These are phyloP conservation scores for Cladosporium velox DNA, from an alignment of 2,329 filamentous ascomycete genomes.

Conservation along the genomic window DNA sequence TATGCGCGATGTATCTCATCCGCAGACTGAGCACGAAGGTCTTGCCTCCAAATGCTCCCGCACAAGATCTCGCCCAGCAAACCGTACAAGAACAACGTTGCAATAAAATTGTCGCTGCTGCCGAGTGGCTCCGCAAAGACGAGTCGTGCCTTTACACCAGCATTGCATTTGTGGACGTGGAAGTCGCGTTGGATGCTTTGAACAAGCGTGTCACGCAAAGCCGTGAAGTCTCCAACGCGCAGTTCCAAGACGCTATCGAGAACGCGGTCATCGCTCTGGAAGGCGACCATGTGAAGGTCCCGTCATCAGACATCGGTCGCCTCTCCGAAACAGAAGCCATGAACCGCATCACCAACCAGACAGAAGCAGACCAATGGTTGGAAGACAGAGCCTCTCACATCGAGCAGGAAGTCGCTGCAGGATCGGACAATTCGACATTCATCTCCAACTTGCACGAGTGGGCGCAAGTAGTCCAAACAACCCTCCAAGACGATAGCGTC, in stretches of 20 bases:
- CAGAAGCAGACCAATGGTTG: constrained; percentile 20
- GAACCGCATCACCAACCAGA: constrained; percentile 5
- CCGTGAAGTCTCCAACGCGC: neutral
- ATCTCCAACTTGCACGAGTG: constrained; percentile 14
- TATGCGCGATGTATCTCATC: constrained; percentile 33
- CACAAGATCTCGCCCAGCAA: neutral
- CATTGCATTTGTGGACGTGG: constrained; percentile 9
- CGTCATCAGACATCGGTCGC: neutral
- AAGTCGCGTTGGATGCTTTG: constrained; percentile 1
- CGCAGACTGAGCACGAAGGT: constrained; percentile 16
- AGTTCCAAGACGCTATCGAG: constrained; percentile 1
- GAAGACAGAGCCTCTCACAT: constrained; percentile 12
- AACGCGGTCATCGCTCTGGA: constrained; percentile 9
- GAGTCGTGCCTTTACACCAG: constrained; percentile 19
- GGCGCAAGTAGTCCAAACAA: constrained; percentile 23
- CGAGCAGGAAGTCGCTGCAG: constrained; percentile 3
- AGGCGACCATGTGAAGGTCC: constrained; percentile 2
- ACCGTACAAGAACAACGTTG: neutral
- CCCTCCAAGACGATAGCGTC: constrained; percentile 29
- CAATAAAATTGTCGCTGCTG: neutral
- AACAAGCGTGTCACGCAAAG: neutral
- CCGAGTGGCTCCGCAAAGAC: constrained; percentile 15
- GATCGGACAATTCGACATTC: neutral
- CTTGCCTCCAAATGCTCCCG: neutral
- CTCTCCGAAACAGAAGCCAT: constrained; percentile 6